Percentiles rank a stretch among this genome's conserved stretches.
These are phyloP conservation scores for Trametes gibbosa DNA, from an alignment of 768 basidiomycete genomes.

Conservation along the genomic window DNA sequence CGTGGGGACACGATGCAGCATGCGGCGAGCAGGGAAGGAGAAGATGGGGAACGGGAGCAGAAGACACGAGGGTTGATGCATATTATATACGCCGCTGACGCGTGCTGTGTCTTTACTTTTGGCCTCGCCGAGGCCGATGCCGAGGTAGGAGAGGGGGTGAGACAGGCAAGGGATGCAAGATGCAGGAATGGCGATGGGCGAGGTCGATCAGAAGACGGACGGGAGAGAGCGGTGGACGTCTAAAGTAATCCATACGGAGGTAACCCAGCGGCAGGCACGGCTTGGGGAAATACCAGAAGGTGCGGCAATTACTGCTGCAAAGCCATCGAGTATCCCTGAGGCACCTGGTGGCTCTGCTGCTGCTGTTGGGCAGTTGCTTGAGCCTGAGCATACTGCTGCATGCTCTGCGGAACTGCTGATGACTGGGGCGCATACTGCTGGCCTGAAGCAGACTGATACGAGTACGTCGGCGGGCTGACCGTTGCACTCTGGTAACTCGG, in stretches of 20 bases:
- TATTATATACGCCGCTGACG: conserved; percentile 16
- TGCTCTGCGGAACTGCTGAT: conserved; percentile 1
- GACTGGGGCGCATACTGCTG: conserved; percentile 11
- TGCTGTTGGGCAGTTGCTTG: not conserved
- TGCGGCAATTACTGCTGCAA: conserved; percentile 4
- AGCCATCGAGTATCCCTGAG: conserved; percentile 5
- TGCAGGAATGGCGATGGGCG: not conserved
- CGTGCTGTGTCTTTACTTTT: conserved; percentile 15
- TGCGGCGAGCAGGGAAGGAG: no score
- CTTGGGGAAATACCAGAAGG: not conserved
- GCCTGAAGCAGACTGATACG: conserved; percentile 3
- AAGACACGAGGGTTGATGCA: not conserved
- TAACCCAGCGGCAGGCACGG: not conserved
- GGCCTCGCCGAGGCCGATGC: not conserved
- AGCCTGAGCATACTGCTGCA: conserved; percentile 3
- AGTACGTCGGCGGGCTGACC: conserved; percentile 14
- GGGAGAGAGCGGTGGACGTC: conserved; percentile 1
- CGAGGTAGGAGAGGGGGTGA: not conserved
- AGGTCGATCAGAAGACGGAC: not conserved
- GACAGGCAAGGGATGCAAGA: no score
- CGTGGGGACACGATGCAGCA: not conserved
- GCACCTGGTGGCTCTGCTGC: not conserved
- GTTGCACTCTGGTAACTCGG: conserved; percentile 11
- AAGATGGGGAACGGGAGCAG: not conserved
- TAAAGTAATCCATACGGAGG: not conserved